These are phyloP conservation scores for Plasmopara viticola DNA, from an alignment of 352 stramenopile species.

Conservation along the genomic window DNA sequence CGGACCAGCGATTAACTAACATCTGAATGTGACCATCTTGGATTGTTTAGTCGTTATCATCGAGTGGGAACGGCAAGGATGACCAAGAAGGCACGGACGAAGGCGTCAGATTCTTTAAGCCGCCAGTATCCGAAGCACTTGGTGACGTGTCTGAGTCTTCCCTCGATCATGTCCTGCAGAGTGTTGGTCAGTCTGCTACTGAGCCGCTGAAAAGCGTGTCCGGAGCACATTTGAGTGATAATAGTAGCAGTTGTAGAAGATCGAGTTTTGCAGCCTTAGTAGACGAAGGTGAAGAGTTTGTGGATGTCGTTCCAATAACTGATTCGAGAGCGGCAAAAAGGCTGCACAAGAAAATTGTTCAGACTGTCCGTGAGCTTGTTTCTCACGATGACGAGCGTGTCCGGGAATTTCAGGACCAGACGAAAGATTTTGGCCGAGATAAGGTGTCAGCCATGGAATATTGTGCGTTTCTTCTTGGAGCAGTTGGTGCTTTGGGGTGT, in stretches of 20 bases:
- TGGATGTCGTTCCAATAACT: slow-evolving; percentile 43
- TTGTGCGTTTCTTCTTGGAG: slow-evolving; percentile 65
- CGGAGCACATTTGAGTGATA: slow-evolving; percentile 10
- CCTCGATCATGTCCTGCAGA: slow-evolving; percentile 6
- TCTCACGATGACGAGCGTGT: slow-evolving; percentile 63
- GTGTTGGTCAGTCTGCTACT: slow-evolving; percentile 9
- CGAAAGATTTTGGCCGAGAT: slow-evolving; percentile 64
- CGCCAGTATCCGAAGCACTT: slow-evolving; percentile 1
- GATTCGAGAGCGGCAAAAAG: slow-evolving; percentile 58
- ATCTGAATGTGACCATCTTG: slow-evolving; percentile 1
- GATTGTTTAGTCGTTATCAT: slow-evolving; percentile 7
- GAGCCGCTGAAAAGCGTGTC: slow-evolving; percentile 14
- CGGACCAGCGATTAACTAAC: slow-evolving; percentile 3
- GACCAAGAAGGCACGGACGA: slow-evolving; percentile 6
- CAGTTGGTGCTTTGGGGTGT: slow-evolving; percentile 58
- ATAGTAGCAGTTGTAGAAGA: slow-evolving; percentile 12
- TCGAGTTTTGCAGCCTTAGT: slow-evolving; percentile 26
- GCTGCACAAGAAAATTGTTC: slow-evolving; percentile 67
- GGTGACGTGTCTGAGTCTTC: slow-evolving; percentile 4
- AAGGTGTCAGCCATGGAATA: slow-evolving; percentile 70
- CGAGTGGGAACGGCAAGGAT: slow-evolving; percentile 7
- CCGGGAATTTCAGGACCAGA: slow-evolving; percentile 74
- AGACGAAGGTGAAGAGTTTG: slow-evolving; percentile 47
- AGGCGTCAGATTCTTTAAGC: neutral
- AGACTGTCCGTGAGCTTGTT: slow-evolving; percentile 56